These are phyloP conservation scores for Litsea cubeba DNA, from an alignment of 164 flowering plant species.

Conservation along the genomic window DNA sequence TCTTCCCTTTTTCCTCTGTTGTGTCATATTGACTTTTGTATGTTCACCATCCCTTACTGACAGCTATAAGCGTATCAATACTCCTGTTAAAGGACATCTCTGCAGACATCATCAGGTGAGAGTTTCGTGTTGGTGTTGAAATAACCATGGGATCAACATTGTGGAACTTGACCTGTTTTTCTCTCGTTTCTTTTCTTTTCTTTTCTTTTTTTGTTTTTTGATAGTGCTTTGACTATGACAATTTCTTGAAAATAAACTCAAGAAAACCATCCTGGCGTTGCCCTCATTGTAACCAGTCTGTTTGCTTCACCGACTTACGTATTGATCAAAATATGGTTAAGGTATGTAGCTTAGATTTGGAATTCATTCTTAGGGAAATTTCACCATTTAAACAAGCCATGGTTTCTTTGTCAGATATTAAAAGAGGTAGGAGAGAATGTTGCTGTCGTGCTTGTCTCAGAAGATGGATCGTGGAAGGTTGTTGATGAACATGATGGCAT, in stretches of 20 bases:
- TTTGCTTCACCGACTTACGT: constrained; percentile 58
- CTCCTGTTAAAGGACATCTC: constrained; percentile 71
- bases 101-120: constrained; percentile 83
- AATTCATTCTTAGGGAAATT: not conserved
- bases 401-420: constrained; percentile 42
- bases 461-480: constrained; percentile 76
- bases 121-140: not conserved
- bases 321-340: constrained; percentile 62
- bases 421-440: constrained; percentile 57
- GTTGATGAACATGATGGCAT: constrained; percentile 28
- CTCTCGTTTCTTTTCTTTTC: not conserved
- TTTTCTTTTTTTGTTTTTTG: not conserved
- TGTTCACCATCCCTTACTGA: constrained; percentile 5
- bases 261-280: constrained; percentile 89
- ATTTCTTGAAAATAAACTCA: constrained; percentile 59
- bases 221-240: constrained; percentile 78
- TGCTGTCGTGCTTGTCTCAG: constrained; percentile 51
- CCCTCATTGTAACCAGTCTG: constrained; percentile 76
- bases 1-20: not conserved
- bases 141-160: not conserved
- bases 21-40: constrained; percentile 7
- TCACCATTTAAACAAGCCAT: not conserved
- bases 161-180: too few relatives aligned
- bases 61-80: constrained; percentile 62
- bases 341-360: constrained; percentile 36